A percentile compares a stretch with the other conserved stretches of the same genome.
Evolutionary conservation across 139 green algal species (phyloP).

Genomic region (Picochlorum sp.): DNA sequence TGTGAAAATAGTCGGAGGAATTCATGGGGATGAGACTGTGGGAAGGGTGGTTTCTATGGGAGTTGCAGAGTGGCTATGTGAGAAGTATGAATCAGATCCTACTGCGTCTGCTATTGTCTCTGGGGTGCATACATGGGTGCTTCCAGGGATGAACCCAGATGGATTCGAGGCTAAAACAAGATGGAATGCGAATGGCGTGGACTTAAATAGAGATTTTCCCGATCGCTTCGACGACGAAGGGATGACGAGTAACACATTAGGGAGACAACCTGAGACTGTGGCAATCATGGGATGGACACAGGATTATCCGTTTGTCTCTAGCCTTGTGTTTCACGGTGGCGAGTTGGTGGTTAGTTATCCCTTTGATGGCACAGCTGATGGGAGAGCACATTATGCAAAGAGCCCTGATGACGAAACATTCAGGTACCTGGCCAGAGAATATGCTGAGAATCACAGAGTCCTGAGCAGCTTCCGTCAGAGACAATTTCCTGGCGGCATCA

Average conservation of each 20-base stretch:
- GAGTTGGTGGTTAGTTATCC: slow-evolving; percentile 80
- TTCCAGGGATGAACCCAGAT: slow-evolving; percentile 83
- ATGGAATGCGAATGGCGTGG: slow-evolving; percentile 44
- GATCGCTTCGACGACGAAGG: slow-evolving; percentile 40
- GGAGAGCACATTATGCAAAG: slow-evolving; percentile 37
- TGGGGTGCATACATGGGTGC: slow-evolving; percentile 51
- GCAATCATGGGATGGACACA: slow-evolving; percentile 65
- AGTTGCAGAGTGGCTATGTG: slow-evolving; percentile 74
- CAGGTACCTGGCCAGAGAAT: slow-evolving; percentile 51
- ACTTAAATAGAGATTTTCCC: slow-evolving; percentile 91
- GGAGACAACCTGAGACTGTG: slow-evolving; percentile 57
- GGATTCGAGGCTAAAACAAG: slow-evolving; percentile 49
- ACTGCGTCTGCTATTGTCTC: slow-evolving; percentile 41
- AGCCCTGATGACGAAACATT: slow-evolving; percentile 74
- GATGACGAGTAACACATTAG: slow-evolving; percentile 25
- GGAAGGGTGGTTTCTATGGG: slow-evolving; percentile 65
- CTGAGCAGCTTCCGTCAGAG: slow-evolving; percentile 33
- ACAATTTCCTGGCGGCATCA: slow-evolving; percentile 74
- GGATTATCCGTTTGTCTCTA: slow-evolving; percentile 6
- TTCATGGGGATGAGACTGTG: slow-evolving; percentile 84
- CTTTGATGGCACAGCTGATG: slow-evolving; percentile 63
- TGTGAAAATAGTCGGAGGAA: slow-evolving; percentile 65
- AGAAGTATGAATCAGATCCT: slow-evolving; percentile 30
- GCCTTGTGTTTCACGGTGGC: slow-evolving; percentile 45
- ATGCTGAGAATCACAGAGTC: slow-evolving; percentile 51